phyloP scores from a whole-genome alignment of 495 filamentous ascomycete genomes.

The Xylaria acuta region DNA sequence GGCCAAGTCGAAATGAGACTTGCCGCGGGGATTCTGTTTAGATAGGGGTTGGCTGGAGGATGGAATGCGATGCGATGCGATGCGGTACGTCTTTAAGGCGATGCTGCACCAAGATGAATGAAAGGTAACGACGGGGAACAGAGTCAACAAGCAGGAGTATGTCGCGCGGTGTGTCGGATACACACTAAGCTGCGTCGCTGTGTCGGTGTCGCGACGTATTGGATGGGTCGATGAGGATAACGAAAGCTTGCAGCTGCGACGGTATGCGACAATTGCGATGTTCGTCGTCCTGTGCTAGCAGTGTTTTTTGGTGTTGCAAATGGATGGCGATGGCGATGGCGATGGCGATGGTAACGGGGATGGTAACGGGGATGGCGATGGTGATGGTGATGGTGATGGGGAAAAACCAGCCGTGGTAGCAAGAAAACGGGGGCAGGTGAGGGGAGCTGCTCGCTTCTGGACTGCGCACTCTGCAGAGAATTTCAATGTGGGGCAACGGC shows the following conservation, averaged over 20 bases:
- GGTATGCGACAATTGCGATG: neutral
- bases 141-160: constrained; percentile 8
- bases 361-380: neutral
- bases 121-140: neutral
- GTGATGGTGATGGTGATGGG: neutral
- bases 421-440: constrained; percentile 24
- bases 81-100: neutral
- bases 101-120: neutral
- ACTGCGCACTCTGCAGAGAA: constrained; percentile 26
- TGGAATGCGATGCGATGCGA: neutral
- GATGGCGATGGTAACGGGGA: neutral
- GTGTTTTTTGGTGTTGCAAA: neutral
- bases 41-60: neutral
- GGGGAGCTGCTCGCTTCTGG: constrained; percentile 19
- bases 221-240: neutral
- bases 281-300: neutral
- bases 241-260: neutral
- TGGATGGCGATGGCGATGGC: constrained; percentile 1
- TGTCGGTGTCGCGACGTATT: neutral
- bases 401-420: constrained; percentile 13
- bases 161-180: neutral
- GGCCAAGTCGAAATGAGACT: constrained; percentile 26
- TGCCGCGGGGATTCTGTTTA: constrained; percentile 18
- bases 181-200: neutral
- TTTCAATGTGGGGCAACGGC: constrained; percentile 25